Conservation (phyloP, 768 basidiomycete species). For the Neoboletus brunneissimus region DNA sequence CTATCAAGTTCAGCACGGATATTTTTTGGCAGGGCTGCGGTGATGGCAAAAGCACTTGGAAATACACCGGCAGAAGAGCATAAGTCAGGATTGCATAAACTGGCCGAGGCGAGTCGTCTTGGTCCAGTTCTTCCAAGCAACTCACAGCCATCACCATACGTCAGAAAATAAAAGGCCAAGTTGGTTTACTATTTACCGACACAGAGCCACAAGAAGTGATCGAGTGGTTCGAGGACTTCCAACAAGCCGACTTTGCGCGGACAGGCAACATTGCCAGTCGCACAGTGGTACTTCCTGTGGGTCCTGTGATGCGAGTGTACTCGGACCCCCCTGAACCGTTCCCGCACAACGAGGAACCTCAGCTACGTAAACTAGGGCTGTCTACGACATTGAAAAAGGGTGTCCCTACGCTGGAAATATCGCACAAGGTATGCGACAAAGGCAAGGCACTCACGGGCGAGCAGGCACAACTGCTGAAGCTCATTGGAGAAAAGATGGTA, state of each 20-base stretch:
- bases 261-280: constrained; percentile 76
- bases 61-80: constrained; percentile 85
- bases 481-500: constrained; percentile 88
- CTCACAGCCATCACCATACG: constrained; percentile 1
- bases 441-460: constrained; percentile 79
- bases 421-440: constrained; percentile 84
- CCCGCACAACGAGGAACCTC: constrained; percentile 97
- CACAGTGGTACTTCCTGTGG: constrained; percentile 73
- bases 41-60: constrained; percentile 96
- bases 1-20: constrained; percentile 65
- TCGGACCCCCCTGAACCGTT: constrained; percentile 85
- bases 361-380: constrained; percentile 88
- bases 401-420: constrained; percentile 74
- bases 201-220: constrained; percentile 85
- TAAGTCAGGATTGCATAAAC: constrained; percentile 67
- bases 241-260: constrained; percentile 88
- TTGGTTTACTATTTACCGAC: constrained; percentile 91
- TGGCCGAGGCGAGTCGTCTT: constrained; percentile 65
- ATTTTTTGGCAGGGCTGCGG: constrained; percentile 82
- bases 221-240: constrained; percentile 93
- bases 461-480: constrained; percentile 89
- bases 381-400: constrained; percentile 82
- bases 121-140: background rate
- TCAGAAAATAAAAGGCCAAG: constrained; percentile 92
- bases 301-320: constrained; percentile 79